Evolutionary conservation across 192 early-diverging fungal species (phyloP).

Genomic region (Coemansia sp.): DNA sequence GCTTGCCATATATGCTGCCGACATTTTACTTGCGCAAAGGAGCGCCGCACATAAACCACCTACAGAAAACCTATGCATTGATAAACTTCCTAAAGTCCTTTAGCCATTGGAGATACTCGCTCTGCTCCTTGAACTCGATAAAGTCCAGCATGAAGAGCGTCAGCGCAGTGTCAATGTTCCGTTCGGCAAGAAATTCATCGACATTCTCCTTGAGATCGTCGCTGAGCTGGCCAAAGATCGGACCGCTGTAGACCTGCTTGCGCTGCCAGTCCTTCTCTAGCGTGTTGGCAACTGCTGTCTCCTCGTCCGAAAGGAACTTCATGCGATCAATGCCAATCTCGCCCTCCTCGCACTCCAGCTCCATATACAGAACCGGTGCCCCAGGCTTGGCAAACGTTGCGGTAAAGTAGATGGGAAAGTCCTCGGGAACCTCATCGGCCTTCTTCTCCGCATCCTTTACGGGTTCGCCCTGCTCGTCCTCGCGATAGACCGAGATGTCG

Average conservation of each 20-base stretch:
- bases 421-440: slow-evolving; percentile 68
- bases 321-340: slow-evolving; percentile 85
- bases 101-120: slow-evolving; percentile 90
- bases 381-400: slow-evolving; percentile 81
- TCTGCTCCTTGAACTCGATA: slow-evolving; percentile 94
- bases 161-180: slow-evolving; percentile 80
- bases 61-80: slow-evolving; percentile 35
- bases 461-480: slow-evolving; percentile 57
- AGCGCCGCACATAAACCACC: background rate
- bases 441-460: slow-evolving; percentile 59
- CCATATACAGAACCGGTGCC: slow-evolving; percentile 77
- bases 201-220: slow-evolving; percentile 72
- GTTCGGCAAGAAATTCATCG: slow-evolving; percentile 82
- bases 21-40: background rate
- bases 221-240: slow-evolving; percentile 89
- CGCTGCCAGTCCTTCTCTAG: slow-evolving; percentile 90
- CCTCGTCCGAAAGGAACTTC: slow-evolving; percentile 63
- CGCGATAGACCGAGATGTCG: slow-evolving; percentile 56
- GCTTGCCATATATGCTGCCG: background rate
- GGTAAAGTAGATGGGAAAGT: slow-evolving; percentile 77
- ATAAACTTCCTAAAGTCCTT: slow-evolving; percentile 80
- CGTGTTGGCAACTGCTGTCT: slow-evolving; percentile 62
- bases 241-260: slow-evolving; percentile 84
- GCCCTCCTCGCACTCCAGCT: slow-evolving; percentile 80
- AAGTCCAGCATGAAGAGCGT: slow-evolving; percentile 86